Evolutionary conservation across 805 yeast species (phyloP).

Genomic region (Novakomyces olei): DNA sequence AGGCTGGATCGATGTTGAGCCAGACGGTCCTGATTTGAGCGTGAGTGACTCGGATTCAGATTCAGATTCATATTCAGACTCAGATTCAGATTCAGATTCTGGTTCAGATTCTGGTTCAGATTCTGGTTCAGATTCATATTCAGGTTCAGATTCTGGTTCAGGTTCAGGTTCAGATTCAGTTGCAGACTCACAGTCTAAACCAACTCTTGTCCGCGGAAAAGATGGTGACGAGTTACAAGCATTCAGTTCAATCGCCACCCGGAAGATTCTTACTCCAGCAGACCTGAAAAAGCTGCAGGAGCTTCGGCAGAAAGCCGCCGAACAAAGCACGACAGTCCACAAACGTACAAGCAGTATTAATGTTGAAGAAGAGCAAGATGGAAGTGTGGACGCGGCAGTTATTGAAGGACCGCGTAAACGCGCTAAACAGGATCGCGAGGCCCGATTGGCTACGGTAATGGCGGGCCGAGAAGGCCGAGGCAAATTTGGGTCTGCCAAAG

Average conservation of each 20-base stretch:
- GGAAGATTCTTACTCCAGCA: conserved; percentile 80
- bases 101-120: no score
- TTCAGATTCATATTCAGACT: no score
- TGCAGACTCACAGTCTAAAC: no score
- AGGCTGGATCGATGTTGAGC: conserved; percentile 80
- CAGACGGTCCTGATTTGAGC: conserved; percentile 46
- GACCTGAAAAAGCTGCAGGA: conserved; percentile 92
- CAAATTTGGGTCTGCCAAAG: conserved; percentile 70
- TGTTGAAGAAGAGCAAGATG: conserved; percentile 20
- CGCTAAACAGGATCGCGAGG: conserved; percentile 74
- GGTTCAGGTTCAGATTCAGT: no score
- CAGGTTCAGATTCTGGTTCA: no score
- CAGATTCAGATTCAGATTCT: no score
- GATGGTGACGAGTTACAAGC: no score
- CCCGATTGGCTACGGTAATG: conserved; percentile 60
- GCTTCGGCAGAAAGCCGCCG: conserved; percentile 62
- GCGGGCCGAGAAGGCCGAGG: conserved; percentile 91
- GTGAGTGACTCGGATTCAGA: conserved; percentile 23
- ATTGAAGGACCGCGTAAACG: conserved; percentile 48
- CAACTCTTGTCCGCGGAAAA: no score
- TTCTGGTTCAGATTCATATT: no score
- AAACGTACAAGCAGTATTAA: no score
- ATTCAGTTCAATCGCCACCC: conserved; percentile 29
- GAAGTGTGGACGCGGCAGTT: conserved; percentile 54
- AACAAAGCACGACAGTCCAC: conserved; percentile 50